Base-by-base conservation (phyloP, 805 yeast genomes). In the Yarrowia keelungensis region DNA sequence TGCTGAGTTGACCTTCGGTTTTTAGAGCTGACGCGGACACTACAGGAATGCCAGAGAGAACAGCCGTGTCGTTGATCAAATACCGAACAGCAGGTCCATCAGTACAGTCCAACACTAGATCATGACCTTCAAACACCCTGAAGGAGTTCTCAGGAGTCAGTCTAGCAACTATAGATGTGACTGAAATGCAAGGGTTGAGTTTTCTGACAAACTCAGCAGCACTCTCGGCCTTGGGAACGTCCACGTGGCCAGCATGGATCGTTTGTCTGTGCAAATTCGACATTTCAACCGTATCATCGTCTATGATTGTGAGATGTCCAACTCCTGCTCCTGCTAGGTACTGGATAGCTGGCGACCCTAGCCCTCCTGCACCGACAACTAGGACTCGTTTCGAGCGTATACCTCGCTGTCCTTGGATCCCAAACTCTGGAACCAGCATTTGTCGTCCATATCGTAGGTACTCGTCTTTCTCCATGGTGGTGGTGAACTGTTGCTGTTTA, bases 291-390 rank as follows among this genome's bases (percentile, higher is more conserved):
- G 77, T 76, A 77, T 95, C 99, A 74, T 87, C 85, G 78, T 95
- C 99, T 1, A 92, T 89, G 15, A 95, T 89, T 3, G 97, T 97
- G 26, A 95, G 81, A 1, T 79, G 45, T 0, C 97, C 98, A 3
- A 94, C 80, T 5, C 99, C 99, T 0, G 97, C 89, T 0, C 96
- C 97, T 0, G 88, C 87, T 1, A 95, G 78, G 75, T 95, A 95
- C 51, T 90, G 82, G 61, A 94, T 77, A 0, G 96, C 96, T 0
- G 99, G 98, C 72, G 96, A 89, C 0, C 99, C 98, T 8, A 95
- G 81, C 0, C 99, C 99, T 11, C 99, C 99, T 0, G 98, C 98
- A 1, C 99, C 98, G 8, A 95, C 83, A 0, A 95, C 93, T 35
- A 94, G 77, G 0, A 93, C 85, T 65, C 81, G 84, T 1, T 94